Evolutionary conservation across 2,329 filamentous ascomycete species (phyloP), one percentile per base, ranked within the genome.

Genomic region (Rutstroemia sp.): DNA sequence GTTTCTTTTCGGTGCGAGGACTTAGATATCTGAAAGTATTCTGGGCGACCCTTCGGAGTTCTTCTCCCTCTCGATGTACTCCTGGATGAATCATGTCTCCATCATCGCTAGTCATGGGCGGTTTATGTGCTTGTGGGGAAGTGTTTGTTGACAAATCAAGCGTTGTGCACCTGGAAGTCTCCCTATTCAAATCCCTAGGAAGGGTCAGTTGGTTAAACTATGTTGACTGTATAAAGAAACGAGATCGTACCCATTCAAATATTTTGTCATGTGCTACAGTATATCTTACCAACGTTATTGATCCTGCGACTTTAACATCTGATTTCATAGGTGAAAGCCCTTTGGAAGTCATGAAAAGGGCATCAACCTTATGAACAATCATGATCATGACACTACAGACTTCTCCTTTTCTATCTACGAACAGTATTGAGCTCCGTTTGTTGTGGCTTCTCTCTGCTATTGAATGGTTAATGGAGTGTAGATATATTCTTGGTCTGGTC

Each of bases 121-220:
- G 46, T 37, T 55, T 37, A 25, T 44, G 25, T 44, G 19, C 45
- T 38, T 54, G 17, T 23, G 12, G 42, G 53, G 25, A 44, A 44
- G 38, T 55, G 38, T 55, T 50, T 55, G 38, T 55, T 55, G 53
- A 37, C 45, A 34, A 47, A 42, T 55, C 41, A 37, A 55, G 46
- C 53, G 53, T 51, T 55, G 53, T 34, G 46, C 30, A 10, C 38
- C 38, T 37, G 53, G 46, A 44, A 49, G 47, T 55, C 38, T 42
- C 53, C 53, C 50, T 46, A 38, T 34, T 51, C 42, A 49, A 27
- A 55, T 55, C 46, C 53, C 53, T 42, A 44, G 45, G 46, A 55
- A 44, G 46, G 53, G 48, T 51, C 46, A 25, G 30, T 51, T 51
- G 46, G 21, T 51, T 25, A 51, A 54, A 42, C 25, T 23, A 51